Base-by-base conservation (phyloP, 768 basidiomycete genomes). In the Russula vinacea region DNA sequence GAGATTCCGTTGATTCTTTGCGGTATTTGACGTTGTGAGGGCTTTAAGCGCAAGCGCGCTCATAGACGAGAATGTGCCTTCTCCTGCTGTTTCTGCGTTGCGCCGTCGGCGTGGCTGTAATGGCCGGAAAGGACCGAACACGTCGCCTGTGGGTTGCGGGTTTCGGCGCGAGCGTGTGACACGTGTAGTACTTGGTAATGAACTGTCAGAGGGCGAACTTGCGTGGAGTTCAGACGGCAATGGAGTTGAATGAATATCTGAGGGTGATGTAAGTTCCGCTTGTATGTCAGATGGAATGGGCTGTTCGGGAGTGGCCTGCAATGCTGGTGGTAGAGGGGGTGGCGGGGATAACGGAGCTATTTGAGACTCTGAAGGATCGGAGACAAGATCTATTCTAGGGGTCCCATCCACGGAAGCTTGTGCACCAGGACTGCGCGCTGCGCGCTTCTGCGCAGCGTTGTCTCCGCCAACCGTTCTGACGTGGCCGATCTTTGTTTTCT, bases 11-110 rank as follows among this genome's bases (percentile, higher is more conserved):
- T 93, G 89, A 69, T 93, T 93, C 72, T 76, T 83, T 55, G 78
- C 74, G 1, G 90, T 93, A 73, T 93, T 92, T 45, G 83, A 81
- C 17, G 78, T 79, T 11, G 90, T 93, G 60, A 93, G 79, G 42
- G 85, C 79, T 71, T 83, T 87, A 62, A 92, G 76, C 9, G 88
- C 86, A 1, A 83, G 79, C 22, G 85, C 82, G 58, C 81, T 87
- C 85, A 92, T 86, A 37, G 86, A 83, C 57, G 81, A 78, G 72
- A 89, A 88, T 22, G 75, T 74, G 55, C 78, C 75, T 40, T 79
- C 75, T 17, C 70, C 67, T 22, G 49, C n/a, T 24, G 19, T 35
- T 35, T 40, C 65, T 16, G 55, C 51, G 5, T 55, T 14, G 33
- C 57, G 66, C 8, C 44, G 44, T 56, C 65, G 52, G 39, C 51